phyloP scores from a whole-genome alignment of 1,139 yeast genomes.

The Scheffersomyces quercinus region DNA sequence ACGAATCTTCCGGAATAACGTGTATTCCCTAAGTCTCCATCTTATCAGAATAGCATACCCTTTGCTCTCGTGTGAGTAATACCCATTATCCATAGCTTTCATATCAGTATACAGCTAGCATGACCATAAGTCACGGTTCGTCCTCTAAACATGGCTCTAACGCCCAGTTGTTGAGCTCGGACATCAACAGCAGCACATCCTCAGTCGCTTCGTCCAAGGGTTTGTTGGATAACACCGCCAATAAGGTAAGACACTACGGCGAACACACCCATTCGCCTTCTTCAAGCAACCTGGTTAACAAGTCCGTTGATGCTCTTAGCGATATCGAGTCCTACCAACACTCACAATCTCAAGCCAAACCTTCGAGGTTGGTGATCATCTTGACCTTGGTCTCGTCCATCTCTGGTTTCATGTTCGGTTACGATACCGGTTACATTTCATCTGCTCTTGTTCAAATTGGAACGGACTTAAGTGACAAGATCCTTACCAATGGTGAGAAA shows the following conservation, averaged over 20 bases:
- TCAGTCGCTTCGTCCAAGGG: not conserved
- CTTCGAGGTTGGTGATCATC: slow-evolving; percentile 64
- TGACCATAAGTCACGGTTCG: too few relatives aligned
- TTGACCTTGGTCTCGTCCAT: slow-evolving; percentile 81
- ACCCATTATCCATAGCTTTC: too few relatives aligned
- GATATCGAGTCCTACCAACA: not conserved
- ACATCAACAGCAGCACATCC: not conserved
- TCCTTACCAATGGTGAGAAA: slow-evolving; percentile 70
- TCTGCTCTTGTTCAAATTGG: slow-evolving; percentile 87
- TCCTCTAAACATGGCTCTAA: not conserved
- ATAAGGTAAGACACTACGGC: not conserved
- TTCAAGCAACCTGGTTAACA: too few relatives aligned
- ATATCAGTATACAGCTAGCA: too few relatives aligned
- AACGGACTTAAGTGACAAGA: slow-evolving; percentile 55
- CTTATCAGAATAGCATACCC: too few relatives aligned
- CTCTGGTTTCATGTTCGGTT: slow-evolving; percentile 95
- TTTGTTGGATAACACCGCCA: not conserved
- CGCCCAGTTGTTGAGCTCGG: not conserved
- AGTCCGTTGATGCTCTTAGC: not conserved
- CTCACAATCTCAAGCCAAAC: slow-evolving; percentile 32
- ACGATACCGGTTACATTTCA: slow-evolving; percentile 94
- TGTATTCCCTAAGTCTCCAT: too few relatives aligned
- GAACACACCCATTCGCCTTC: too few relatives aligned
- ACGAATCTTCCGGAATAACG: too few relatives aligned
- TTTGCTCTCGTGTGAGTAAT: too few relatives aligned